These are phyloP conservation scores for Colletotrichum echinochloae DNA, from an alignment of 2,329 filamentous ascomycete genomes.

Conservation along the genomic window DNA sequence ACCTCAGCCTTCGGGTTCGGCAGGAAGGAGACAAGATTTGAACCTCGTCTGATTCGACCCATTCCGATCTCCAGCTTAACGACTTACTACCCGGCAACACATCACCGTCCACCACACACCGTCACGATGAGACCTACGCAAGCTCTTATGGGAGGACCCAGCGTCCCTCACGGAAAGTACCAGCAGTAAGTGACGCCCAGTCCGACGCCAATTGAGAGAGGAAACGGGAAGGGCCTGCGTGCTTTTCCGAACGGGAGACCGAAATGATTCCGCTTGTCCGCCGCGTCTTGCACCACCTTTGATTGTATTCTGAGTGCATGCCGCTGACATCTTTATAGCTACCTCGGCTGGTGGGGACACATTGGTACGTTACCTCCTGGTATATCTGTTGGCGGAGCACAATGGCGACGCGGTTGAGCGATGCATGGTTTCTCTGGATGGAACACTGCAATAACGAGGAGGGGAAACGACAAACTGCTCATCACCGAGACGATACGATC, in stretches of 20 bases:
- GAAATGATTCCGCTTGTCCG: neutral
- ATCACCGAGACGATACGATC: neutral
- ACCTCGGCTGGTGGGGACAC: slow-evolving; percentile 79
- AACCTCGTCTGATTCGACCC: slow-evolving; percentile 42
- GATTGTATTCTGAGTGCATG: slow-evolving; percentile 4
- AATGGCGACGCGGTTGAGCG: slow-evolving; percentile 15
- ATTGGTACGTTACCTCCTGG: slow-evolving; percentile 65
- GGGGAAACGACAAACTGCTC: neutral
- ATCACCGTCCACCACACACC: slow-evolving; percentile 37
- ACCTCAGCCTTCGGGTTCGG: slow-evolving; percentile 40
- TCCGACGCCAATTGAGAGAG: slow-evolving; percentile 27
- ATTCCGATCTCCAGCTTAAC: slow-evolving; percentile 21
- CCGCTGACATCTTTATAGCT: slow-evolving; percentile 62
- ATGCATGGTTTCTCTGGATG: neutral
- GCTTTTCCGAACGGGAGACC: slow-evolving; percentile 45
- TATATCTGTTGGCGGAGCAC: neutral
- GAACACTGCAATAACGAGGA: neutral
- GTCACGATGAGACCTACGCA: slow-evolving; percentile 58
- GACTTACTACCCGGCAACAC: slow-evolving; percentile 23
- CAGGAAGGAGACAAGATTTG: slow-evolving; percentile 48
- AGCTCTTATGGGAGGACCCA: slow-evolving; percentile 53
- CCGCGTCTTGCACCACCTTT: neutral
- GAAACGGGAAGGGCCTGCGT: slow-evolving; percentile 43
- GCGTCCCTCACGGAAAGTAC: slow-evolving; percentile 56
- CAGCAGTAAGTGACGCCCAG: slow-evolving; percentile 54